Conservation (phyloP, 1,284 basidiomycete species). For the Leccinum proliferum region DNA sequence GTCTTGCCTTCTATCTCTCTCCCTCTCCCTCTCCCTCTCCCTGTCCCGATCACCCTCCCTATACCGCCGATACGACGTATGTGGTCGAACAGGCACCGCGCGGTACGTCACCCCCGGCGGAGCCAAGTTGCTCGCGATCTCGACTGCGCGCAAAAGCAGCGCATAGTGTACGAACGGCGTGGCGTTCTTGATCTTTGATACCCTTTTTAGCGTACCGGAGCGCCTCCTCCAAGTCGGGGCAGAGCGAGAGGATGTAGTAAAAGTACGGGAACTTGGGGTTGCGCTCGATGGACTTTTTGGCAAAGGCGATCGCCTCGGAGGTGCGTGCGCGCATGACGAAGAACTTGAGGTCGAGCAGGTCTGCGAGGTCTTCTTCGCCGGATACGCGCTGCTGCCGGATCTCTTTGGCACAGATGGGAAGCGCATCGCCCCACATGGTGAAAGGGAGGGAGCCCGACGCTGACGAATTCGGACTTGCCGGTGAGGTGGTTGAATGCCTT, state of each 20-base stretch:
- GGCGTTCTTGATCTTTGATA: conserved; percentile 39
- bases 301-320: conserved; percentile 39
- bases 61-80: no score
- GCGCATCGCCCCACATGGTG: conserved; percentile 46
- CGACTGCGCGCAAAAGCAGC: conserved; percentile 52
- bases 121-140: conserved; percentile 52
- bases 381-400: conserved; percentile 38
- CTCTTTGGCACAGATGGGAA: conserved; percentile 50
- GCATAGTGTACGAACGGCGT: conserved; percentile 46
- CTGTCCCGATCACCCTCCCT: no score
- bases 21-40: no score
- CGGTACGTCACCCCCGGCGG: no score
- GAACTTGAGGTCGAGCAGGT: conserved; percentile 58
- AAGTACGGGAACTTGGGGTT: conserved; percentile 53
- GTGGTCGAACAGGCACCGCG: no score
- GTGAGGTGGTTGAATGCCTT: conserved; percentile 39
- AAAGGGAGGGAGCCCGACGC: conserved; percentile 49
- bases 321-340: conserved; percentile 41
- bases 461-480: conserved; percentile 33
- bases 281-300: conserved; percentile 41
- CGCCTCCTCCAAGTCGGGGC: conserved; percentile 32
- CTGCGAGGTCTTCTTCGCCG: conserved; percentile 43
- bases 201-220: conserved; percentile 47
- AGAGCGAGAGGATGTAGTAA: conserved; percentile 49
- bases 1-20: no score